Evolutionary conservation across 2,329 filamentous ascomycete species (phyloP), one percentile per base, ranked within the genome.

Genomic region (Metarhizium sp.): DNA sequence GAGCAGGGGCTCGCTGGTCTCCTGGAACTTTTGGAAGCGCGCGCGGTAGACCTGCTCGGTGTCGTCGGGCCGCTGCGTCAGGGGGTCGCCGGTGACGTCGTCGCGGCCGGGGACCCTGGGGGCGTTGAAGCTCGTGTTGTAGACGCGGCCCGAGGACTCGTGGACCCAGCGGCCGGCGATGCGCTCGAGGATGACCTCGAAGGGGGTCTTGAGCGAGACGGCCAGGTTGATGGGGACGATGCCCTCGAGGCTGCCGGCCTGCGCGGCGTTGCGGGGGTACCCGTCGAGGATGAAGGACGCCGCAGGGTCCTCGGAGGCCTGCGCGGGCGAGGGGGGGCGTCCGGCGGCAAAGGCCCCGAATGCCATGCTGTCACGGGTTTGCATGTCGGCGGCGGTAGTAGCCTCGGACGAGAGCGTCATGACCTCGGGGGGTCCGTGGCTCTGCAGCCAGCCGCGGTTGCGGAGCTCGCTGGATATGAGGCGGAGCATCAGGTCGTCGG

Each of bases 221-320:
- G 91, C 94, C 58, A 96, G 81, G 72, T 99, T 99, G 69, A 99
- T 92, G n/a, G 92, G 91, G 36, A 97, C 82, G 38, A 96, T 78
- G 49, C 76, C 74, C 67, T 95, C 91, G 50, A 97, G 80, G 56
- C 85, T 85, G 46, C 74, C 70, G 32, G 92, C 94, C 72, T 99
- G 94, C 3, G 76, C 68, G 1, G 88, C 87, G 6, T 90, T 99
- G 61, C 94, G 87, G 2, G 94, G 94, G 71, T 97, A 99, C 16
- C 94, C 94, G 69, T 99, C 94, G 53, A 99, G 86, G 60, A 99
- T 88, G 70, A 96, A 97, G 1, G 91, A 96, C 8, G 91, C 90
- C 1, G 83, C 76, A 0, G 91, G 88, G 59, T 87, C 80, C 46
- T 94, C 80, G 51, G 85, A 84, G 49, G 78, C 75, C 54, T 72